A percentile compares a stretch with the other conserved stretches of the same genome.
Conservation (phyloP, 495 filamentous ascomycete species). For the Melanomma pulvis-pyrius region DNA sequence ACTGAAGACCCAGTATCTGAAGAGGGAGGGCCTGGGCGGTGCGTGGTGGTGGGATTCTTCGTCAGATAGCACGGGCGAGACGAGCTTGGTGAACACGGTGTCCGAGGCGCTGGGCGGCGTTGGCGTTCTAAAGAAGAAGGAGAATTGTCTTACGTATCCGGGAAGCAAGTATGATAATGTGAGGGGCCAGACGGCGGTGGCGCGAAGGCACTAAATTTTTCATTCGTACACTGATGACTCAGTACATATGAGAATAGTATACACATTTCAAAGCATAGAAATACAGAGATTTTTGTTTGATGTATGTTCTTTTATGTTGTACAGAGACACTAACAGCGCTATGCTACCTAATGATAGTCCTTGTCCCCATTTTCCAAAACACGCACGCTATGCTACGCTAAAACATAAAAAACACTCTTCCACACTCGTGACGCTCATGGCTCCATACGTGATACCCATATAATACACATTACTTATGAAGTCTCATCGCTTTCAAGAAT, state of each 20-base stretch:
- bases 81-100: constrained; percentile 16
- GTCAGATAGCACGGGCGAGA: constrained; percentile 60
- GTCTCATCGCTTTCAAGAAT: constrained; percentile 43
- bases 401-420: constrained; percentile 1
- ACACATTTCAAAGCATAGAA: too few relatives aligned
- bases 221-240: too few relatives aligned
- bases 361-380: not conserved
- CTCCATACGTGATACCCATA: not conserved
- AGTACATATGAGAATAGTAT: too few relatives aligned
- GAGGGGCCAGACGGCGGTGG: not conserved
- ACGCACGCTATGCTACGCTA: constrained; percentile 20
- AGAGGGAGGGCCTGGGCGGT: constrained; percentile 66
- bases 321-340: too few relatives aligned
- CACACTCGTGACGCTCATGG: not conserved
- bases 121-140: not conserved
- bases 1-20: constrained; percentile 67
- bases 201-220: too few relatives aligned
- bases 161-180: not conserved
- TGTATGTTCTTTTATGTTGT: too few relatives aligned
- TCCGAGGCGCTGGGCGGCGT: not conserved
- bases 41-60: constrained; percentile 90
- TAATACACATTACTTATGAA: not conserved
- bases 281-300: too few relatives aligned
- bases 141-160: not conserved
- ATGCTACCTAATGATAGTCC: not conserved